Evolutionary conservation across 225 moss, liverwort and hornwort genomes (phyloP).

Genomic region (Antitrichia curtipendula): DNA sequence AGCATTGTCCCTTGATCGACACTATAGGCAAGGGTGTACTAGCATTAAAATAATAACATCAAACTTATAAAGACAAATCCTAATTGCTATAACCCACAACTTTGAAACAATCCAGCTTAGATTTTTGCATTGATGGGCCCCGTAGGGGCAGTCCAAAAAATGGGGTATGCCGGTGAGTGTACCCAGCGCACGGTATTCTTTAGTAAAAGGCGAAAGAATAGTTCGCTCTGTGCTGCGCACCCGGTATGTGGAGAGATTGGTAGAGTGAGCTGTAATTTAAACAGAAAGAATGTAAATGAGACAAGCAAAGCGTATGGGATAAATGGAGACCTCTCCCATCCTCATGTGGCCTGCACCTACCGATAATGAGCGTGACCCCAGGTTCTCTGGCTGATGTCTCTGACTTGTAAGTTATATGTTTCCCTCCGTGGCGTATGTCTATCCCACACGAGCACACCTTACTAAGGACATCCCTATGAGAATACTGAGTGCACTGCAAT

Average conservation of each 20-base stretch:
- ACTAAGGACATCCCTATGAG: too few species aligned
- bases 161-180: not conserved
- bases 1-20: fast-evolving
- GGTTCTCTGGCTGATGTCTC: not conserved
- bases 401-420: not conserved
- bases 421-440: not conserved
- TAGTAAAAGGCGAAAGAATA: slow-evolving; percentile 37
- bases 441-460: too few species aligned
- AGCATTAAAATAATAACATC: too few species aligned
- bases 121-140: not conserved
- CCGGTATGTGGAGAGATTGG: fast-evolving
- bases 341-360: not conserved
- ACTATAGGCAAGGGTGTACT: fast-evolving
- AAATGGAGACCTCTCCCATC: too few species aligned
- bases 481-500: not conserved
- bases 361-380: not conserved
- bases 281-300: too few species aligned
- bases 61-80: fast-evolving
- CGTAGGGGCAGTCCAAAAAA: not conserved
- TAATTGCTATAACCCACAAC: fast-evolving
- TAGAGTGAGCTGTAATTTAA: not conserved
- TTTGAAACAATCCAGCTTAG: not conserved
- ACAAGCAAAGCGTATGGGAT: not conserved
- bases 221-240: slow-evolving; percentile 9
- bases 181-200: slow-evolving; percentile 20